phyloP scores from a whole-genome alignment of 495 filamentous ascomycete species.

The Aspergillus steynii region DNA sequence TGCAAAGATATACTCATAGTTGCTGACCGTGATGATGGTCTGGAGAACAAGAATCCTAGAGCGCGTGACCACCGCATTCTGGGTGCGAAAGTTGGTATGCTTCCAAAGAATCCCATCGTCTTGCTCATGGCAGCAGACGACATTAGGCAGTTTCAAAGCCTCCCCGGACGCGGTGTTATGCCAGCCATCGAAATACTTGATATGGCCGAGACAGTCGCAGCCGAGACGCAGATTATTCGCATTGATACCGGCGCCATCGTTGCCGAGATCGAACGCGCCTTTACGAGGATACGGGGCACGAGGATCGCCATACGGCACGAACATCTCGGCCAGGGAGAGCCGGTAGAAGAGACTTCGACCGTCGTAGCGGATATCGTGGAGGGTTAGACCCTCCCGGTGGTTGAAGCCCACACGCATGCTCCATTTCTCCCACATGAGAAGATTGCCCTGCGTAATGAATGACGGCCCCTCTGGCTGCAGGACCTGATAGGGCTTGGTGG shows the following conservation, averaged over 20 bases:
- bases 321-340: constrained; percentile 74
- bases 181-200: constrained; percentile 62
- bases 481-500: constrained; percentile 74
- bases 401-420: constrained; percentile 65
- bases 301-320: constrained; percentile 64
- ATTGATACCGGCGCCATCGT: constrained; percentile 62
- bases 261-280: constrained; percentile 69
- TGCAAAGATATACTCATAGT: constrained; percentile 86
- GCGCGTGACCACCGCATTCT: constrained; percentile 55
- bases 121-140: constrained; percentile 66
- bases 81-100: constrained; percentile 67
- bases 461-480: constrained; percentile 76
- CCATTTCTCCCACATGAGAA: constrained; percentile 66
- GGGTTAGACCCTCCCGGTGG: constrained; percentile 60
- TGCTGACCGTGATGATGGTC: constrained; percentile 75
- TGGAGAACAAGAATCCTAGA: constrained; percentile 63
- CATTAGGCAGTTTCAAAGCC: constrained; percentile 53
- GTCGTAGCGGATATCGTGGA: constrained; percentile 68
- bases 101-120: constrained; percentile 70
- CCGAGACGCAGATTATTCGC: constrained; percentile 61
- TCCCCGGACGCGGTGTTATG: constrained; percentile 53
- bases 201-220: constrained; percentile 55
- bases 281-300: constrained; percentile 65
- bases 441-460: constrained; percentile 53
- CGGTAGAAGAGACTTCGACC: constrained; percentile 67